Evolutionary conservation across 129 eudicot species (phyloP), one percentile per base, ranked within the genome.

Genomic region (Tanacetum coccineum): DNA sequence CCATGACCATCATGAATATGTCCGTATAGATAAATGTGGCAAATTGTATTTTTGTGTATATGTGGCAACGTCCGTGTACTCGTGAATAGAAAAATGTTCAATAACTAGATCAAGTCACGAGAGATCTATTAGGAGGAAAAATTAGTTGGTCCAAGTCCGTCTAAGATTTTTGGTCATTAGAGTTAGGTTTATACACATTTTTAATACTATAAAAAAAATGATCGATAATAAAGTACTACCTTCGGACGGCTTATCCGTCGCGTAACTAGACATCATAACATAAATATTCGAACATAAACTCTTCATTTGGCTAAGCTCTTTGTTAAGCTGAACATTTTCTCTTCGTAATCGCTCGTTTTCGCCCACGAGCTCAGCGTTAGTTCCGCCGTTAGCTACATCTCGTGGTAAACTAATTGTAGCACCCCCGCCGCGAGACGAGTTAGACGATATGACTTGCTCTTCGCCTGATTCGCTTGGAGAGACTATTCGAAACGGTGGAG

Each of bases 361-460:
- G 8, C 89, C 95, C 6, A 75, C 70, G 6, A 94, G 89, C 20
- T 87, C 95, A 8, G 78, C 45, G 62, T 81, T 77, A 40, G 66
- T 59, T 21, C 79, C 79, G 4, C 81, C 87, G 53, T 68, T 44
- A 0, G 65, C 26, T 6, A 32, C 26, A 54, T 83, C 85, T 45
- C 79, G 81, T 47, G 36, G 56, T 45, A 74, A 32, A 17, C 58
- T 44, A 12, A 63, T 48, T 3, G 74, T 61, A 40, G 66, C 69
- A 0, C 82, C 87, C 9, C 96, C 69, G 0, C 82, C 87, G 6
- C 96, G 87, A 11, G 93, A 87, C 6, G 95, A 84, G 70, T 78
- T 86, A 0, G 95, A 94, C 0, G 97, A 90, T 13, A 94, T 30
- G 3, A 89, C 99, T 51, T 94, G 97, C 68, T 89, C 99, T 17